Conservation (phyloP, 2,329 filamentous ascomycete genomes). For the Setomelanomma holmii region DNA sequence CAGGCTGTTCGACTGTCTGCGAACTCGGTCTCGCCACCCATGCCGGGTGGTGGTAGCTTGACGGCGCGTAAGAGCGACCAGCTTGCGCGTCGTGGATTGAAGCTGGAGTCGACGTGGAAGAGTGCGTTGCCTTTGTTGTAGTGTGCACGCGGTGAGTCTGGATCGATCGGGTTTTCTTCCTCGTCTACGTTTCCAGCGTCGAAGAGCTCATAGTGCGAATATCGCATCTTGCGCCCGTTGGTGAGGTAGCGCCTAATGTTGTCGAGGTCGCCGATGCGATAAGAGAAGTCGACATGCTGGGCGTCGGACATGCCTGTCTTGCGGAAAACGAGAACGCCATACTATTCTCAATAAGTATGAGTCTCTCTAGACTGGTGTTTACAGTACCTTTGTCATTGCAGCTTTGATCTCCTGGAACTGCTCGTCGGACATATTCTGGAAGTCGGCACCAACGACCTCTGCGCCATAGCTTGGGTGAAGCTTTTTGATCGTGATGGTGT, state of each 20-base stretch:
- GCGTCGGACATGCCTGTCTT: conserved; percentile 59
- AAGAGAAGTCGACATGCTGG: conserved; percentile 52
- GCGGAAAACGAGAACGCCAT: conserved; percentile 62
- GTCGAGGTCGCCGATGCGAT: conserved; percentile 60
- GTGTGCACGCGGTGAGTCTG: conserved; percentile 51
- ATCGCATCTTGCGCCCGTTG: conserved; percentile 56
- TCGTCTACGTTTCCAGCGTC: conserved; percentile 64
- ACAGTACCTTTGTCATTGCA: conserved; percentile 5
- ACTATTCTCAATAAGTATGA: conserved; percentile 37
- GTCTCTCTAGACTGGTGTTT: no score
- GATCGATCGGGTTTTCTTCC: conserved; percentile 54
- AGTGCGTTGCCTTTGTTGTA: conserved; percentile 49
- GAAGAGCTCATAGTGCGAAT: conserved; percentile 61
- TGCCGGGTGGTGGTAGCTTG: conserved; percentile 31
- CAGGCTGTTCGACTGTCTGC: conserved; percentile 33
- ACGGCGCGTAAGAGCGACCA: conserved; percentile 31
- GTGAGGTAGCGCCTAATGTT: conserved; percentile 47
- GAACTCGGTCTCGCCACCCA: conserved; percentile 36
- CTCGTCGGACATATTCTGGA: neutral
- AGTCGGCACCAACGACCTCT: conserved; percentile 38
- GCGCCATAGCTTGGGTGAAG: conserved; percentile 48
- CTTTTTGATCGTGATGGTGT: conserved; percentile 37
- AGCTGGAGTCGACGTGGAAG: conserved; percentile 39
- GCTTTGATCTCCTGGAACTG: conserved; percentile 5
- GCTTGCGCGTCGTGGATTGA: conserved; percentile 36